Conservation (phyloP, 2,329 filamentous ascomycete species). For the Emericellopsis atlantica region DNA sequence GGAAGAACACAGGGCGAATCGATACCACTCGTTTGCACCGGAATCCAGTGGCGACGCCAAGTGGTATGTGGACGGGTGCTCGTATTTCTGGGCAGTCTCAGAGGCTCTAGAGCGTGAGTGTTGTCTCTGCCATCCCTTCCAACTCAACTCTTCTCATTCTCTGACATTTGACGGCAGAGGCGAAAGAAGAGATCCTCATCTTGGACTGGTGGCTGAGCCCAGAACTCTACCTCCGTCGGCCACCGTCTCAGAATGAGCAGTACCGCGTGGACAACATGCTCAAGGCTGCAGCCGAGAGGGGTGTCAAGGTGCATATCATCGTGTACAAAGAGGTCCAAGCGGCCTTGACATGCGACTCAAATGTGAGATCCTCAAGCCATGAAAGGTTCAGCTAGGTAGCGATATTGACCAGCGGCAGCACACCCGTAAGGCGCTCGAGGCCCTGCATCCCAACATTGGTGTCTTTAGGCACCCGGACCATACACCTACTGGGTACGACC, state of each 20-base stretch:
- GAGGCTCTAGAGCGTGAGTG: slow-evolving; percentile 54
- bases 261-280: slow-evolving; percentile 80
- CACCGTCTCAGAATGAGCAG: slow-evolving; percentile 67
- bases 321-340: slow-evolving; percentile 88
- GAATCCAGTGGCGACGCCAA: slow-evolving; percentile 63
- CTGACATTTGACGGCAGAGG: slow-evolving; percentile 29
- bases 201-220: slow-evolving; percentile 86
- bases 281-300: slow-evolving; percentile 67
- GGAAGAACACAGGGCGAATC: slow-evolving; percentile 31
- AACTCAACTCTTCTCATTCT: not conserved
- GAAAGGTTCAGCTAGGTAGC: not conserved
- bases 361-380: slow-evolving; percentile 13
- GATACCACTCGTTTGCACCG: slow-evolving; percentile 59
- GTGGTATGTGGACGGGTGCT: slow-evolving; percentile 79
- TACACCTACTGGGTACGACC: slow-evolving; percentile 56
- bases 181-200: slow-evolving; percentile 69
- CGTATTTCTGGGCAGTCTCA: slow-evolving; percentile 78
- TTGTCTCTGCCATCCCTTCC: not conserved
- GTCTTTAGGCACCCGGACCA: slow-evolving; percentile 91
- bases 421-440: slow-evolving; percentile 69
- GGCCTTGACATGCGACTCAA: slow-evolving; percentile 50
- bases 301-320: slow-evolving; percentile 73
- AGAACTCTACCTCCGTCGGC: slow-evolving; percentile 75
- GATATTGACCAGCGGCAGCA: slow-evolving; percentile 33
- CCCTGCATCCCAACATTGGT: slow-evolving; percentile 68